Base-by-base conservation (phyloP, 2,329 filamentous ascomycete genomes). In the Hysterium pulicare region DNA sequence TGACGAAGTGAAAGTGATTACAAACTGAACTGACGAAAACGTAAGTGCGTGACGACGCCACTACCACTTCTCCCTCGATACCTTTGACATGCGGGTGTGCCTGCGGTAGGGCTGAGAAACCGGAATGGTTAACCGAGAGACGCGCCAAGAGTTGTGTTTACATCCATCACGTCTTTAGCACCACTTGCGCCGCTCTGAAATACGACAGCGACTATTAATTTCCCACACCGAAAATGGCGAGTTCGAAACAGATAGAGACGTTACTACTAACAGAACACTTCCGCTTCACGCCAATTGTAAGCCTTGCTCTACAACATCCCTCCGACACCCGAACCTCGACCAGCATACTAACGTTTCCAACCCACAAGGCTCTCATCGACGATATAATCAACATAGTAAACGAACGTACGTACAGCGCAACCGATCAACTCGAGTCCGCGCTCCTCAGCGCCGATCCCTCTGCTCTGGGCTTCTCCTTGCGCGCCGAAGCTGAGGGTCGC, bases 311-410 rank as follows among this genome's bases (percentile, higher is more conserved):
- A 23, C 23, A n/a, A 16, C 22, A 28, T 38, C 33, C 35, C 31
- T 41, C 45, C 44, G 23, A 43, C 39, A 49, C 20, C 17, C 19
- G 41, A 26, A 17, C 39, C 33, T 36, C 35, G 21, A 36, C 21
- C 44, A 19, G 9, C 19, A 40, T 9, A 39, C 21, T 33, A n/a
- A 38, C 8, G 19, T 30, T 10, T 15, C 22, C 30, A 20, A 21
- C 33, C 20, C 58, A n/a, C n/a, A n/a, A 95, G 90, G 87, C 87
- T 47, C 81, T 98, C 32, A 86, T 98, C 61, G 93, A 98, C 79
- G 91, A 97, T 71, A 90, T 97, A 57, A 95, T 97, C 73, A 96
- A 97, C 74, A 87, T 86, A 42, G 83, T 96, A 67, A 98, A 97
- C 73, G 87, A 91, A 59, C 81, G 96, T 58, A 86, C 93, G 59